These are phyloP conservation scores for Linnemannia schmuckeri DNA, from an alignment of 192 early-diverging fungal species.

Conservation along the genomic window DNA sequence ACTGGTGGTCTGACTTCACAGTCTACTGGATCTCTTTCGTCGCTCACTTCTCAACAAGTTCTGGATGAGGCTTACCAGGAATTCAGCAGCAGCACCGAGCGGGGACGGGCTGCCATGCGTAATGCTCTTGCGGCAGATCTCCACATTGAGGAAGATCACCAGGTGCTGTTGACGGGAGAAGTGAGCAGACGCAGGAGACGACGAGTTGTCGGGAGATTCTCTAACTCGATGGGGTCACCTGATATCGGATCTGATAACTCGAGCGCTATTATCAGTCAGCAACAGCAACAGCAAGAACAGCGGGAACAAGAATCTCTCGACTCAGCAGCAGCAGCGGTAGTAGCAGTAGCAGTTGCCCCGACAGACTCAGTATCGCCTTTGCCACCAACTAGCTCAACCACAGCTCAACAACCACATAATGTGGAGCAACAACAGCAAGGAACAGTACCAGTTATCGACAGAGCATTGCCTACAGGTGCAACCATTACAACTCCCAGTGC, in stretches of 20 bases:
- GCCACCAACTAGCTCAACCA: neutral
- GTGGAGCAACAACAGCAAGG: neutral
- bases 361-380: neutral
- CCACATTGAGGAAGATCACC: slow-evolving; percentile 41
- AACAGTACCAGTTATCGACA: neutral
- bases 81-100: slow-evolving; percentile 29
- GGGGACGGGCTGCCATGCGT: slow-evolving; percentile 37
- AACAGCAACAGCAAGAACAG: slow-evolving; percentile 12
- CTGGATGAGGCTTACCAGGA: slow-evolving; percentile 33
- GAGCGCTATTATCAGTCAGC: slow-evolving; percentile 33
- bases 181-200: slow-evolving; percentile 43
- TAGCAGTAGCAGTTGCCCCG: neutral
- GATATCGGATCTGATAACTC: slow-evolving; percentile 35
- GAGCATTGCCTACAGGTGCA: neutral
- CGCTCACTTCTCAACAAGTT: neutral
- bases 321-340: neutral
- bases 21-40: neutral
- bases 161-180: slow-evolving; percentile 42
- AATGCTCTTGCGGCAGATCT: slow-evolving; percentile 30
- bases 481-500: neutral
- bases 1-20: neutral
- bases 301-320: neutral
- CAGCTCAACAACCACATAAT: neutral
- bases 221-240: slow-evolving; percentile 1
- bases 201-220: slow-evolving; percentile 24